Evolutionary conservation across 2,329 filamentous ascomycete genomes (phyloP).

Genomic region (Colletotrichum sp.): DNA sequence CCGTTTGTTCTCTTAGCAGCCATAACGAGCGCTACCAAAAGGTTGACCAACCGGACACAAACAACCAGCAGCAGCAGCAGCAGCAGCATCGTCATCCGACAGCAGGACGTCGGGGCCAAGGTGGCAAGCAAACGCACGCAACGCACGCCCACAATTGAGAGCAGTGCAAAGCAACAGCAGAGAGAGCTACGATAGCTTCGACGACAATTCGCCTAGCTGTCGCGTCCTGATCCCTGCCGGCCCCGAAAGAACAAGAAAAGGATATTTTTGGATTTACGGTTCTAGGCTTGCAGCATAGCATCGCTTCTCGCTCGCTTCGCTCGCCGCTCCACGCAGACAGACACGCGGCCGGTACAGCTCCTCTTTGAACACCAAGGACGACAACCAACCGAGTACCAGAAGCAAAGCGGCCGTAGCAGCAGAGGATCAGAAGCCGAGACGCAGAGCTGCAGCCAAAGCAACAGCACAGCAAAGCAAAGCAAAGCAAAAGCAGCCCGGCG

Average conservation of each 20-base stretch:
- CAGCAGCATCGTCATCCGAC: background rate
- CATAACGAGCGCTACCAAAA: background rate
- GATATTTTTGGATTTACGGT: conserved; percentile 16
- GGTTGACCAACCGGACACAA: background rate
- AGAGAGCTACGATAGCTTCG: background rate
- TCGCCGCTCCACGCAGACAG: background rate
- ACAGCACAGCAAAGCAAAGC: background rate
- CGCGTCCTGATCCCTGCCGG: background rate
- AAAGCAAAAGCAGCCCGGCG: background rate
- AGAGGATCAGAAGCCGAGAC: background rate
- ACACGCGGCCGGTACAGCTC: background rate
- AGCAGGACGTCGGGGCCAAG: background rate
- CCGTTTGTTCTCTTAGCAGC: background rate
- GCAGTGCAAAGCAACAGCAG: background rate
- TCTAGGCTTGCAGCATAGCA: background rate
- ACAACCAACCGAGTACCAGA: background rate
- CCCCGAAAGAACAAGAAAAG: background rate
- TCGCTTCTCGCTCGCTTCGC: background rate
- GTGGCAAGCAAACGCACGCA: background rate
- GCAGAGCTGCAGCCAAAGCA: background rate
- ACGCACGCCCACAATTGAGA: background rate
- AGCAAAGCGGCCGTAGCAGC: no score
- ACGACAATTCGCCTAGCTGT: background rate
- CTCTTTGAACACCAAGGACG: background rate
- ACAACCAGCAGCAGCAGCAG: background rate